These are phyloP conservation scores for Nannochloropsis salina DNA, from an alignment of 108 stramenopile species.

Conservation along the genomic window DNA sequence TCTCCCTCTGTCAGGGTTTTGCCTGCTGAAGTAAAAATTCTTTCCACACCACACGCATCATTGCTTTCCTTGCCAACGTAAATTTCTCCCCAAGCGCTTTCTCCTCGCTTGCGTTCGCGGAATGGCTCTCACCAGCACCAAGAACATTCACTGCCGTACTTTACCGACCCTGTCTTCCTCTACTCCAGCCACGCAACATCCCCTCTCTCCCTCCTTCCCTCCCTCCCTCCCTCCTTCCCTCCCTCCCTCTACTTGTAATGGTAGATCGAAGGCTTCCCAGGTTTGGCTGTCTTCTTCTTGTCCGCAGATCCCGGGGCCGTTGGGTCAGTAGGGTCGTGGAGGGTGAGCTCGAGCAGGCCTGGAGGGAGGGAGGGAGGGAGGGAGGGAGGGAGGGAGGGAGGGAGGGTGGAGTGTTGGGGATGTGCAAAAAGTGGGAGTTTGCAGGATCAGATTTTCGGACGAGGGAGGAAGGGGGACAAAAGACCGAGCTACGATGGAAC, in stretches of 20 bases:
- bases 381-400: constrained; percentile 23
- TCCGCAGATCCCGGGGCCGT: constrained; percentile 25
- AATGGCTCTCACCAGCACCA: too few species aligned
- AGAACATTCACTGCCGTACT: too few species aligned
- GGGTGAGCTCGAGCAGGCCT: constrained; percentile 19
- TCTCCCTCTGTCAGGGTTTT: too few species aligned
- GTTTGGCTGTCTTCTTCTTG: constrained; percentile 34
- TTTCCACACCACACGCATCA: too few species aligned
- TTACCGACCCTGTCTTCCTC: too few species aligned
- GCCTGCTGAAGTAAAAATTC: too few species aligned
- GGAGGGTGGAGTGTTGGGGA: background rate
- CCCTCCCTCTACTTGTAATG: constrained; percentile 21
- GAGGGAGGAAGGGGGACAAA: background rate
- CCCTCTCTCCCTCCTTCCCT: background rate
- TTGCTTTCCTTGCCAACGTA: too few species aligned
- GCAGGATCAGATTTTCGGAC: too few species aligned
- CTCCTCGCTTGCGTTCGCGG: too few species aligned
- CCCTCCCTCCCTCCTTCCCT: background rate
- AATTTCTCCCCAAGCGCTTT: too few species aligned
- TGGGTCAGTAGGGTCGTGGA: constrained; percentile 20
- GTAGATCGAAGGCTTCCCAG: constrained; percentile 36
- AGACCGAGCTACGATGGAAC: background rate
- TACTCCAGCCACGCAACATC: too few species aligned
- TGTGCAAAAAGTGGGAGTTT: background rate
- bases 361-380: constrained; percentile 27